Evolutionary conservation across 2,329 filamentous ascomycete species (phyloP).

Genomic region (Fusarium stilboides): DNA sequence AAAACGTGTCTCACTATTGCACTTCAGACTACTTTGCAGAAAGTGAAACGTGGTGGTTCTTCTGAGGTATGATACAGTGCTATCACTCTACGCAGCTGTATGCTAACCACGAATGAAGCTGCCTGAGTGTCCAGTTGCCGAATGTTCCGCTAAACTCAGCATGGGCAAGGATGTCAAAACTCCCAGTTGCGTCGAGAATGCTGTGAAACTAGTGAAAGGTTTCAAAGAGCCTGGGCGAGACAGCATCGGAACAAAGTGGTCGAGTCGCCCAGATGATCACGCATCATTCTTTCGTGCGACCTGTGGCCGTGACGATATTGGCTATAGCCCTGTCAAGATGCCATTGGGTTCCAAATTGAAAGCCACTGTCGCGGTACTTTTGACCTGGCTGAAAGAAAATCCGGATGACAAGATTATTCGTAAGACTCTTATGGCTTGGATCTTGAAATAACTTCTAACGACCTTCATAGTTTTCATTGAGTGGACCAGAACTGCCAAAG

Average conservation of each 20-base stretch:
- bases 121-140: background rate
- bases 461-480: constrained; percentile 53
- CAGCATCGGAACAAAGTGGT: constrained; percentile 9
- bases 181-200: background rate
- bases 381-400: constrained; percentile 51
- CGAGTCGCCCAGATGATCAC: rapidly evolving
- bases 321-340: background rate
- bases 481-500: constrained; percentile 53
- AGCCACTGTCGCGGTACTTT: constrained; percentile 51
- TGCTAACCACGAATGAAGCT: constrained; percentile 21
- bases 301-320: background rate
- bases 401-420: constrained; percentile 60
- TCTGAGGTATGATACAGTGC: too few species aligned
- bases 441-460: background rate
- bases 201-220: rapidly evolving
- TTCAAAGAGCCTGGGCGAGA: constrained; percentile 49
- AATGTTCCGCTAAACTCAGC: background rate
- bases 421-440: constrained; percentile 30
- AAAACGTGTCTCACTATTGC: too few species aligned
- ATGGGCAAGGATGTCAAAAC: constrained; percentile 12
- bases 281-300: constrained; percentile 45
- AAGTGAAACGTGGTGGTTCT: too few species aligned
- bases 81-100: too few species aligned
- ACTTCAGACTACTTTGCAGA: too few species aligned
- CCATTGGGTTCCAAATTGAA: constrained; percentile 54